These are phyloP conservation scores for Tothia fuscella DNA, from an alignment of 2,329 filamentous ascomycete species.

Conservation along the genomic window DNA sequence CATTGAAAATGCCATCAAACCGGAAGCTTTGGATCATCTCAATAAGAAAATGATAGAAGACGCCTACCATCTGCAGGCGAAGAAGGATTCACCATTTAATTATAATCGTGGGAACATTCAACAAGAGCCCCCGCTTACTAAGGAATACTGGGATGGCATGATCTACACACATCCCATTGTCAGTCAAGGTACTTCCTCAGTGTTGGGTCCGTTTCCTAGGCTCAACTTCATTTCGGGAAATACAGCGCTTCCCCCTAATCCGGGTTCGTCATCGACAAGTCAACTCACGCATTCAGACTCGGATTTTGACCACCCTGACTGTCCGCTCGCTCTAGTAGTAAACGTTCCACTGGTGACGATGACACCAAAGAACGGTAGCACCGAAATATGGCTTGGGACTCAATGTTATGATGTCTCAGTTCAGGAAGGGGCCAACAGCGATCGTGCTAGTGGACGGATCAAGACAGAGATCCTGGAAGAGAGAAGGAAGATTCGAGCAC, in stretches of 20 bases:
- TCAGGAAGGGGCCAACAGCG: conserved; percentile 40
- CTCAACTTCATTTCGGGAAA: conserved; percentile 50
- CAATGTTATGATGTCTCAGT: conserved; percentile 28
- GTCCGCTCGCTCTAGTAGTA: conserved; percentile 44
- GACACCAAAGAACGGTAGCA: conserved; percentile 41
- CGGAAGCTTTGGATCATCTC: conserved; percentile 40
- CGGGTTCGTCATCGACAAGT: conserved; percentile 21
- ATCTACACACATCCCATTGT: conserved; percentile 32
- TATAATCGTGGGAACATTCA: conserved; percentile 52
- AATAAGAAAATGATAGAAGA: conserved; percentile 50
- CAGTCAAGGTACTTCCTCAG: conserved; percentile 42
- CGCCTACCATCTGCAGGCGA: conserved; percentile 38
- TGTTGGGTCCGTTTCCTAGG: conserved; percentile 43
- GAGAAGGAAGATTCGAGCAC: conserved; percentile 28
- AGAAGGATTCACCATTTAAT: conserved; percentile 47
- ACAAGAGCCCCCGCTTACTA: conserved; percentile 44
- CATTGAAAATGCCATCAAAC: conserved; percentile 40
- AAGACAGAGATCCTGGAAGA: conserved; percentile 28
- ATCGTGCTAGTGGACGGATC: conserved; percentile 41
- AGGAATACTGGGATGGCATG: conserved; percentile 21
- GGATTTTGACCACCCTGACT: conserved; percentile 42
- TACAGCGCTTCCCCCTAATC: conserved; percentile 40
- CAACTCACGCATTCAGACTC: conserved; percentile 50
- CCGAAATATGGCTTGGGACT: conserved; percentile 49
- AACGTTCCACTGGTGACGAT: conserved; percentile 43